Base-by-base conservation (phyloP, 2,329 filamentous ascomycete genomes). In the Diaporthe nobilis region DNA sequence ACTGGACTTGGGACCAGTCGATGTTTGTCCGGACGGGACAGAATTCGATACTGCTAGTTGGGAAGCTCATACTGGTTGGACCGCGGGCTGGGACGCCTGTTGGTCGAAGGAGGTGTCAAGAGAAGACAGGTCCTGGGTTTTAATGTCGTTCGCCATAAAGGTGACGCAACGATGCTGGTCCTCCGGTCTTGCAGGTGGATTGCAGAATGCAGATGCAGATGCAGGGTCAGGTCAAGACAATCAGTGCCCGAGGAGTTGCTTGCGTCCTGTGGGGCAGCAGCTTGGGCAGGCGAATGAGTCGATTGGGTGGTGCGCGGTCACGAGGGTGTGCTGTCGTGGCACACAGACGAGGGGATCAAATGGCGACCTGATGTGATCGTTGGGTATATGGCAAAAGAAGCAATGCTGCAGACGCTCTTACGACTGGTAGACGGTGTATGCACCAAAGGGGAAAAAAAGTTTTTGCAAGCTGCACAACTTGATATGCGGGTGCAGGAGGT, bases 11-110 rank as follows among this genome's bases (percentile, higher is more conserved):
- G 75, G 80, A 79, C 78, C 80, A 84, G 79, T 85, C 82, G 81
- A 85, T 75, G 77, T 84, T 82, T 75, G 84, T 79, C 84, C 86
- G 82, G 72, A 81, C 81, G 60, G 85, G 83, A 83, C 84, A 85
- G 80, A 81, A 83, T 73, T 85, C 82, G 77, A 85, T 80, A 72
- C 79, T 81, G 76, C 80, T 53, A 47, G 34, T 81, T 79, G 80
- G 79, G 78, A 80, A 81, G 81, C 80, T 86, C 86, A 87, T 87
- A 87, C 85, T 86, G 84, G 79, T 78, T 78, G 78, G 76, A 77
- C 78, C 77, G 78, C 78, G 76, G 78, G 77, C 77, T 81, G 77
- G 75, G 80, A 77, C 78, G 76, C 70, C 70, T 67, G 57, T 13
- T 76, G 76, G 53, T 81, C 78, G 78, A 78, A 80, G 77, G 81